A percentile compares a stretch with the other conserved stretches of the same genome.
phyloP scores from a whole-genome alignment of 1,284 basidiomycete genomes.

The Melampsora americana region DNA sequence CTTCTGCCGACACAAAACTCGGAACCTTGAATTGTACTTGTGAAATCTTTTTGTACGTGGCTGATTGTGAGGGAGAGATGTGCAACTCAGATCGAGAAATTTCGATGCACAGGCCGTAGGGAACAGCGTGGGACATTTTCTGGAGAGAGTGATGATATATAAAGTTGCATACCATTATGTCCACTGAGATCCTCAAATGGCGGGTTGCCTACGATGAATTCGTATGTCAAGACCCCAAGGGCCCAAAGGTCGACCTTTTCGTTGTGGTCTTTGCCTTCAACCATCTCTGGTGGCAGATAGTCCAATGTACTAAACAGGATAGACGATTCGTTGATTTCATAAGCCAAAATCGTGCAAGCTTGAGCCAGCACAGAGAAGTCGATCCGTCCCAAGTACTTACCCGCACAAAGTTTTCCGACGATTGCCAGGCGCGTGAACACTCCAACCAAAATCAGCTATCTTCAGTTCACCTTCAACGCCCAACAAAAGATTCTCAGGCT shows the following conservation, averaged over 20 bases:
- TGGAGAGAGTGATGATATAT: constrained; percentile 12
- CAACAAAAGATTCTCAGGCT: constrained; percentile 92
- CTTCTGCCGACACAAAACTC: constrained; percentile 62
- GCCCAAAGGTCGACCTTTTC: constrained; percentile 96
- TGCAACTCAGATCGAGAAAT: neutral
- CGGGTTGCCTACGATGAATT: constrained; percentile 85
- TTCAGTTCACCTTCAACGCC: constrained; percentile 96
- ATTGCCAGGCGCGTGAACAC: constrained; percentile 91
- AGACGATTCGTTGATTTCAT: neutral
- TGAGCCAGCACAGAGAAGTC: neutral
- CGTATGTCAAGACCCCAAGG: constrained; percentile 89
- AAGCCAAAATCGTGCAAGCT: constrained; percentile 1
- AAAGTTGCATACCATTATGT: constrained; percentile 61
- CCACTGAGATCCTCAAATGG: constrained; percentile 88
- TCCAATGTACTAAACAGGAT: constrained; percentile 85
- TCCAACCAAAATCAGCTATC: constrained; percentile 99
- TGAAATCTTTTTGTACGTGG: constrained; percentile 80
- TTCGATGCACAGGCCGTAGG: neutral
- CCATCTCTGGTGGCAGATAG: constrained; percentile 98
- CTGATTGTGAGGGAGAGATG: constrained; percentile 55
- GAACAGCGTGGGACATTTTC: too few relatives aligned
- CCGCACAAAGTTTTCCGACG: constrained; percentile 54
- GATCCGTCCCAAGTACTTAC: constrained; percentile 2
- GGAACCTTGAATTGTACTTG: constrained; percentile 78
- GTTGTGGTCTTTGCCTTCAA: constrained; percentile 79